Conservation (phyloP, 2,329 filamentous ascomycete genomes). For the Bipolaris sorokiniana region DNA sequence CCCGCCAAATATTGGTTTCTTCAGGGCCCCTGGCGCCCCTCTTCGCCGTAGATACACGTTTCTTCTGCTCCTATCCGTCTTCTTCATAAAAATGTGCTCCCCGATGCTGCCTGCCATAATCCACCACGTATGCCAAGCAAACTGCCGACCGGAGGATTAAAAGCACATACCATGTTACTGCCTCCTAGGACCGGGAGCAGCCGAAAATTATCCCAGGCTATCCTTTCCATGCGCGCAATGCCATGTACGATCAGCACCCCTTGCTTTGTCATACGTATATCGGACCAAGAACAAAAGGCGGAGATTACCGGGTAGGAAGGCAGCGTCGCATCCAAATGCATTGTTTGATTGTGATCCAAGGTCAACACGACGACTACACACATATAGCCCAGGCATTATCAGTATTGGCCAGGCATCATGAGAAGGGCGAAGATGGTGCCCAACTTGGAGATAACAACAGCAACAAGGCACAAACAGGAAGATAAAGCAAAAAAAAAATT, state of each 20-base stretch:
- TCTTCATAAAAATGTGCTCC: slow-evolving; percentile 1
- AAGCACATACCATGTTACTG: slow-evolving; percentile 8
- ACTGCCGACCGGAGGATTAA: slow-evolving; percentile 10
- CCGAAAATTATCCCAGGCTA: slow-evolving; percentile 11
- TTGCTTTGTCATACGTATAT: slow-evolving; percentile 2
- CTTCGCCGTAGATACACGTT: not conserved
- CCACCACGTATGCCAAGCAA: not conserved
- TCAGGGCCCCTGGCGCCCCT: not conserved
- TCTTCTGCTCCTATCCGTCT: not conserved
- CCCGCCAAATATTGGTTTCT: not conserved
- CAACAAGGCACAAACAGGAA: too few relatives aligned
- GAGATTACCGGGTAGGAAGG: not conserved
- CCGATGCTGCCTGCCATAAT: not conserved
- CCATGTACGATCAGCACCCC: slow-evolving; percentile 3
- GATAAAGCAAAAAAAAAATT: too few relatives aligned
- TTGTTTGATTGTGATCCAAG: not conserved
- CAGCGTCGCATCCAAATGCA: not conserved
- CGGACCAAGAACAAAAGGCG: not conserved
- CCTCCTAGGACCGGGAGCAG: slow-evolving; percentile 15
- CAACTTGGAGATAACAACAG: too few relatives aligned
- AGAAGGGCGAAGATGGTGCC: too few relatives aligned
- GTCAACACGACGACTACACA: not conserved
- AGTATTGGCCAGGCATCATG: too few relatives aligned
- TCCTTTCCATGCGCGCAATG: slow-evolving; percentile 1
- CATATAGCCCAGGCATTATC: too few relatives aligned